phyloP scores from a whole-genome alignment of 2,329 filamentous ascomycete species.

The Stachybotrys chartarum region DNA sequence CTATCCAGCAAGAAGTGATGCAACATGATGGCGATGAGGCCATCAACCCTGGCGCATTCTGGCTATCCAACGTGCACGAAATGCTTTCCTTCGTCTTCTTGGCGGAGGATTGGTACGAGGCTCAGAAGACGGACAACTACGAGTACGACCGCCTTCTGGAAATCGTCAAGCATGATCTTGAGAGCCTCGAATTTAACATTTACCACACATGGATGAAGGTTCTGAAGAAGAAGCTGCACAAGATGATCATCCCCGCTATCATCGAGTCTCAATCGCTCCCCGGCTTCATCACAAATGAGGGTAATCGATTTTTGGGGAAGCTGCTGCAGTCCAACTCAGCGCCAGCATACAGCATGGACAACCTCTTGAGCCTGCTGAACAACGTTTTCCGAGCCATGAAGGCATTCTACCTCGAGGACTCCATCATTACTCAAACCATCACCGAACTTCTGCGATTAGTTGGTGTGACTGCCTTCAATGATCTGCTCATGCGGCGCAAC shows the following conservation, averaged over 20 bases:
- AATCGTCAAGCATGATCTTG: conserved; percentile 98
- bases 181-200: conserved; percentile 98
- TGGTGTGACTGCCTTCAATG: conserved; percentile 96
- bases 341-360: conserved; percentile 99
- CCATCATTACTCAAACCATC: conserved; percentile 91
- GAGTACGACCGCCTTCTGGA: conserved; percentile 96
- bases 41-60: conserved; percentile 95
- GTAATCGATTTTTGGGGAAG: conserved; percentile 96
- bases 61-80: conserved; percentile 98
- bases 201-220: conserved; percentile 99
- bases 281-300: conserved; percentile 97
- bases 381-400: conserved; percentile 99
- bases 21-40: conserved; percentile 96
- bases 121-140: conserved; percentile 98
- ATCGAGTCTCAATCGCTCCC: conserved; percentile 98
- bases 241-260: conserved; percentile 99
- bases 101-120: conserved; percentile 98
- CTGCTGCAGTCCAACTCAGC: conserved; percentile 82
- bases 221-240: conserved; percentile 96
- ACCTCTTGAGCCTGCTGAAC: conserved; percentile 89
- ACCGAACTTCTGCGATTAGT: conserved; percentile 90
- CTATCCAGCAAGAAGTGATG: conserved; percentile 99
- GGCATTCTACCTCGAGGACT: conserved; percentile 93
- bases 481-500: conserved; percentile 93
- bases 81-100: conserved; percentile 99